Evolutionary conservation across 1,139 yeast species (phyloP).

Genomic region (Kluyveromyces sp.): DNA sequence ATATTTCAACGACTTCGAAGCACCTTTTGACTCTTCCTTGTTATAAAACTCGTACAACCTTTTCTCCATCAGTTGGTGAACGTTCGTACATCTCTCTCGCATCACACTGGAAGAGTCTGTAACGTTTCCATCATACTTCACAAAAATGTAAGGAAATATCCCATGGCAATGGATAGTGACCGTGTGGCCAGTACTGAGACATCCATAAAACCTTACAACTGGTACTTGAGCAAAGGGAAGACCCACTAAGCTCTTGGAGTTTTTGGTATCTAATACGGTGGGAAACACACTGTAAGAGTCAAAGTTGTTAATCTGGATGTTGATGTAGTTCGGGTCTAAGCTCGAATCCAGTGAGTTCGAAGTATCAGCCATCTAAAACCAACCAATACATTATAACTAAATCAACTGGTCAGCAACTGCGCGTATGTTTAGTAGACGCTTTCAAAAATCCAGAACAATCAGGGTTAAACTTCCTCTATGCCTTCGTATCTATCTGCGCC

Average conservation of each 20-base stretch:
- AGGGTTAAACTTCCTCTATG: too few relatives aligned
- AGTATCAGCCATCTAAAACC: neutral
- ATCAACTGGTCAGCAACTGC: neutral
- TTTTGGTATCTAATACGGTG: slow-evolving; percentile 35
- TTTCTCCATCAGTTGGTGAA: slow-evolving; percentile 28
- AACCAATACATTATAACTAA: neutral
- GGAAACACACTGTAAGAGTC: slow-evolving; percentile 59
- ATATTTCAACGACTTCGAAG: slow-evolving; percentile 33
- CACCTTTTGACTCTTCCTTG: slow-evolving; percentile 1
- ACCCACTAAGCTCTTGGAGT: slow-evolving; percentile 27
- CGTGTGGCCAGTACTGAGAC: slow-evolving; percentile 47
- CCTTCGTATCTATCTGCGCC: too few relatives aligned
- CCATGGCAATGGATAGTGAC: slow-evolving; percentile 74
- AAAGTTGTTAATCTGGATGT: slow-evolving; percentile 37
- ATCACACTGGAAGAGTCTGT: slow-evolving; percentile 23
- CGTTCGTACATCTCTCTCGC: slow-evolving; percentile 25
- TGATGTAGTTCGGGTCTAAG: slow-evolving; percentile 12
- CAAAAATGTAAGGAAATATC: slow-evolving; percentile 70
- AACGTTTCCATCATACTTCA: slow-evolving; percentile 45
- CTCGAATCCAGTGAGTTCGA: neutral
- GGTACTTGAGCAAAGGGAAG: slow-evolving; percentile 52
- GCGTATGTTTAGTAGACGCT: too few relatives aligned
- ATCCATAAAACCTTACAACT: slow-evolving; percentile 69
- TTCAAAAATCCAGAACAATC: too few relatives aligned
- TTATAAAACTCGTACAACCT: slow-evolving; percentile 9